A percentile compares a stretch with the other conserved stretches of the same genome.
phyloP scores from a whole-genome alignment of 176 grass and related monocot species.

The Oryza glaberrima region DNA sequence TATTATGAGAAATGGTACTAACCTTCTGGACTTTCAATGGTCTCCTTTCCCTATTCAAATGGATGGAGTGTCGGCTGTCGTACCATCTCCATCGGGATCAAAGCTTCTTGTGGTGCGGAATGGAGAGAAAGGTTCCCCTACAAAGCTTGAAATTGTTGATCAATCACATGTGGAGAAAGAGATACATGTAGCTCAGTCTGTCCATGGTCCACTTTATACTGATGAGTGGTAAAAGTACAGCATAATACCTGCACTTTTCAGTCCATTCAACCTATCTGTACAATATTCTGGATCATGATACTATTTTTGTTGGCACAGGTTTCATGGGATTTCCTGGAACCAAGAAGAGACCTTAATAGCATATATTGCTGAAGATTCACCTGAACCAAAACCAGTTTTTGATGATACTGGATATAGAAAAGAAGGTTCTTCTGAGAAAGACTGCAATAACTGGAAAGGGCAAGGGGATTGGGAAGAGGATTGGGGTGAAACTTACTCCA shows the following conservation, averaged over 20 bases:
- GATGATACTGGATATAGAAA: conserved; percentile 45
- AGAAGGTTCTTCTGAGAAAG: conserved; percentile 46
- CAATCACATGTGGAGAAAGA: conserved; percentile 58
- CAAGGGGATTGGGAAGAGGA: conserved; percentile 71
- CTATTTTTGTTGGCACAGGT: conserved; percentile 47
- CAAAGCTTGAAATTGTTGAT: conserved; percentile 62
- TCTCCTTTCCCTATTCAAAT: conserved; percentile 74
- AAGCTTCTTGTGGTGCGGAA: conserved; percentile 71
- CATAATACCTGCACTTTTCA: conserved; percentile 6
- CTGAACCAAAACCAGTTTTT: conserved; percentile 46
- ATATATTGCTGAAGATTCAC: conserved; percentile 59
- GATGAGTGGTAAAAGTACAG: conserved; percentile 61
- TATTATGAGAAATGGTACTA: conserved; percentile 41
- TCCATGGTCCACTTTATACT: conserved; percentile 62
- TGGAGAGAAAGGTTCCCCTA: conserved; percentile 51
- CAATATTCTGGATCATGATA: neutral
- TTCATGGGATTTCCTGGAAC: conserved; percentile 83
- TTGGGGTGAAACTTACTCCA: conserved; percentile 81
- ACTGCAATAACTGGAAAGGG: conserved; percentile 62
- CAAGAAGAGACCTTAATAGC: conserved; percentile 68
- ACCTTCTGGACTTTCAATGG: conserved; percentile 54
- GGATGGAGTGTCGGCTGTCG: conserved; percentile 37
- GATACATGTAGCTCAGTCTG: conserved; percentile 42
- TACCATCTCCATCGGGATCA: conserved; percentile 58
- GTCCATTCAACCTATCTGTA: neutral